A percentile compares a stretch with the other conserved stretches of the same genome.
These are phyloP conservation scores for Polyporus arcularius DNA, from an alignment of 768 basidiomycete genomes.

Conservation along the genomic window DNA sequence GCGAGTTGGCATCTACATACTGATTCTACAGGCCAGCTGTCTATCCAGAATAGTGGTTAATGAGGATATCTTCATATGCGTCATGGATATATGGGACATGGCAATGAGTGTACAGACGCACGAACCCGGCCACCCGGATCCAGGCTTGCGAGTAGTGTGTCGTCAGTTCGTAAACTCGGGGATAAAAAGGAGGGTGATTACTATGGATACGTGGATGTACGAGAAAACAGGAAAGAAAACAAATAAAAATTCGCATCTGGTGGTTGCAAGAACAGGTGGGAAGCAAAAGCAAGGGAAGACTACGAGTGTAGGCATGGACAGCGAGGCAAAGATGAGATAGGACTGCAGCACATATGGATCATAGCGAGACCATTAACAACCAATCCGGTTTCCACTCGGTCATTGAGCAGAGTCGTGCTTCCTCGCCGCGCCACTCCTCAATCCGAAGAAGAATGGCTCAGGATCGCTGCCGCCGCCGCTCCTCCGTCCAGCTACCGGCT, in stretches of 20 bases:
- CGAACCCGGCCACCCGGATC: conserved; percentile 9
- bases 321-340: neutral
- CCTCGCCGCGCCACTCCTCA: conserved; percentile 19
- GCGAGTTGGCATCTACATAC: too few species aligned
- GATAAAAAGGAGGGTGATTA: conserved; percentile 3
- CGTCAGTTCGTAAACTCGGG: conserved; percentile 30
- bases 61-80: conserved; percentile 23
- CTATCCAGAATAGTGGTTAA: neutral
- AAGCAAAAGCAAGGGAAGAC: neutral
- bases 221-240: too few species aligned
- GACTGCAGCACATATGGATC: neutral
- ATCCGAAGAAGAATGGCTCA: conserved; percentile 10
- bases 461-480: conserved; percentile 25
- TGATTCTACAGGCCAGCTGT: too few species aligned
- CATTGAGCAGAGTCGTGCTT: conserved; percentile 20
- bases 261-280: neutral
- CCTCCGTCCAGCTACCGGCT: conserved; percentile 29
- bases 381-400: conserved; percentile 14
- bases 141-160: conserved; percentile 19
- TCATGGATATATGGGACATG: conserved; percentile 25
- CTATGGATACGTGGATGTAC: conserved; percentile 2
- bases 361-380: neutral
- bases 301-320: neutral
- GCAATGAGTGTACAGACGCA: conserved; percentile 9
- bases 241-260: neutral